phyloP scores from a whole-genome alignment of 2,329 filamentous ascomycete genomes.

The Leptographium radiaticola region DNA sequence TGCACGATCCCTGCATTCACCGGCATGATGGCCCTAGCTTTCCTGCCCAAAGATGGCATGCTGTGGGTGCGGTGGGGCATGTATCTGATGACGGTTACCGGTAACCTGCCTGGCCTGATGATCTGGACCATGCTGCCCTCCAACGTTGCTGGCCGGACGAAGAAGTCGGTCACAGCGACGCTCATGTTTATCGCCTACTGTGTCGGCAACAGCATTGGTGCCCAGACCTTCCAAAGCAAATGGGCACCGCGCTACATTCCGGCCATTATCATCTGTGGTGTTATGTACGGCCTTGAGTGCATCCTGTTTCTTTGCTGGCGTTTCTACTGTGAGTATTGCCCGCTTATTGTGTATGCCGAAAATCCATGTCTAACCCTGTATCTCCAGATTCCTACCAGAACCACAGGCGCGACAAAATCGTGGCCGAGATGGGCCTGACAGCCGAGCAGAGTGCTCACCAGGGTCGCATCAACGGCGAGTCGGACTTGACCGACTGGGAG shows the following conservation, averaged over 20 bases:
- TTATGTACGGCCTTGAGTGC: constrained; percentile 6
- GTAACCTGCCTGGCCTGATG: constrained; percentile 4
- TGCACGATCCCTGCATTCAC: constrained; percentile 18
- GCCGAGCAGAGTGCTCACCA: constrained; percentile 4
- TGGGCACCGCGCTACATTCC: constrained; percentile 8
- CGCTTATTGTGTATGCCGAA: background rate
- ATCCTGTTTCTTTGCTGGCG: constrained; percentile 6
- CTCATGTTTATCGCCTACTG: constrained; percentile 9
- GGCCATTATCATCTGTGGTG: constrained; percentile 7
- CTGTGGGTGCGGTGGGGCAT: constrained; percentile 20
- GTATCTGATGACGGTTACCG: constrained; percentile 16
- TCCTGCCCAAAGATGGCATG: constrained; percentile 15
- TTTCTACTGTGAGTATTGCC: constrained; percentile 2
- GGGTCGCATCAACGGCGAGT: constrained; percentile 9
- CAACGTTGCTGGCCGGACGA: constrained; percentile 9
- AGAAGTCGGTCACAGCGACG: constrained; percentile 8
- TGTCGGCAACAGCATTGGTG: constrained; percentile 8
- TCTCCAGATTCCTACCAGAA: constrained; percentile 3
- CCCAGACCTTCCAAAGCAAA: constrained; percentile 7
- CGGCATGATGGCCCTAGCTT: constrained; percentile 18
- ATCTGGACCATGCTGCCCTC: constrained; percentile 8
- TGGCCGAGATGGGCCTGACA: constrained; percentile 2
- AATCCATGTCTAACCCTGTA: background rate
- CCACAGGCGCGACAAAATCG: background rate
- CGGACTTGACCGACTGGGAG: constrained; percentile 8